Conservation (phyloP, 2,329 filamentous ascomycete species). For the Verticillium dahliae region DNA sequence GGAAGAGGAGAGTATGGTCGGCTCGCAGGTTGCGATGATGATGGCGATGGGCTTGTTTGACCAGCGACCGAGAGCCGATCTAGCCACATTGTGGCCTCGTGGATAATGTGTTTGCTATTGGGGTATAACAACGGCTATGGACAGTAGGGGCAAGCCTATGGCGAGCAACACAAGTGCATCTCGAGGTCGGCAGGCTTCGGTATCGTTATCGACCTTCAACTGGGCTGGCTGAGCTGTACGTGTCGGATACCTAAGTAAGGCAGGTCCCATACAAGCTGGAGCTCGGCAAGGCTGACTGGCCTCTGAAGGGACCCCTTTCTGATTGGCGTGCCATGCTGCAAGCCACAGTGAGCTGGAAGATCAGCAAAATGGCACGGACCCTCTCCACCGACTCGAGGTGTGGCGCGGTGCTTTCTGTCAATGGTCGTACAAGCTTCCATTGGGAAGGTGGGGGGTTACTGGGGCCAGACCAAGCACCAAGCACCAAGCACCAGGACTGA, state of each 20-base stretch:
- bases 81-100: constrained; percentile 65
- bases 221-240: neutral
- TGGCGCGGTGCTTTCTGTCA: neutral
- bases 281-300: constrained; percentile 1
- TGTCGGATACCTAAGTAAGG: neutral
- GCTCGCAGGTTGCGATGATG: constrained; percentile 44
- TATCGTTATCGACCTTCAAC: neutral
- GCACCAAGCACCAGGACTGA: too few species aligned
- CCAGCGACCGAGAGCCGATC: constrained; percentile 60
- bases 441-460: neutral
- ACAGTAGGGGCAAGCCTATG: neutral
- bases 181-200: neutral
- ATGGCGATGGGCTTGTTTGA: constrained; percentile 55
- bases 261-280: neutral
- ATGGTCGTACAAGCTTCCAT: neutral
- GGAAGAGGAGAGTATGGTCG: constrained; percentile 67
- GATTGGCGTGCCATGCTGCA: neutral
- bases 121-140: neutral
- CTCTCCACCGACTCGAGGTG: neutral
- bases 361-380: neutral
- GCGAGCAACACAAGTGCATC: neutral
- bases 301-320: neutral
- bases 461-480: neutral
- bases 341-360: neutral
- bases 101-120: neutral